Percentiles rank a stretch among this genome's conserved stretches.
Conservation (phyloP, 2,329 filamentous ascomycete genomes). For the Aspergillus tubingensis region DNA sequence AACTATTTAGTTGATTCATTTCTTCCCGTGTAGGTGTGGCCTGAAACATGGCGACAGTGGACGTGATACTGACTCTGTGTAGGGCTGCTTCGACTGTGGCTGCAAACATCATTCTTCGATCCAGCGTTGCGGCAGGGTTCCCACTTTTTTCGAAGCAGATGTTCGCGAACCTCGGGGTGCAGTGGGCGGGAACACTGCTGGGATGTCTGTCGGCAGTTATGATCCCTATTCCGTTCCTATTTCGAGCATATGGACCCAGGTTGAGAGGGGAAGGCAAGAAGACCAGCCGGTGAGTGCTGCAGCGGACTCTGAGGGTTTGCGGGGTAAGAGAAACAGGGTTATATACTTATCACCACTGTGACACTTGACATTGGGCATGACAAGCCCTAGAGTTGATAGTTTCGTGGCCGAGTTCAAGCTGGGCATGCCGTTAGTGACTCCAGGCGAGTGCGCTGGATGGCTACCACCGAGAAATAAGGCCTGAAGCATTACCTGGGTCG, state of each 20-base stretch:
- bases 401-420: too few species aligned
- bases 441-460: too few species aligned
- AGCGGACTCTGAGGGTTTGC: background rate
- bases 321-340: too few species aligned
- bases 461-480: too few species aligned
- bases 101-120: conserved; percentile 54
- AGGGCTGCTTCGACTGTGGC: conserved; percentile 53
- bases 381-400: too few species aligned
- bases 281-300: background rate
- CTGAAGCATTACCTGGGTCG: too few species aligned
- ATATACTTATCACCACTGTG: too few species aligned
- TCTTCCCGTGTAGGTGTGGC: conserved; percentile 48
- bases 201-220: conserved; percentile 39
- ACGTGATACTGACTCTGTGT: background rate
- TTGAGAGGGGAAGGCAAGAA: conserved; percentile 20
- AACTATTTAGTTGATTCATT: conserved; percentile 64
- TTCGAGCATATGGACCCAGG: conserved; percentile 30
- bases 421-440: too few species aligned
- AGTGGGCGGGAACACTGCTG: conserved; percentile 42
- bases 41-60: background rate
- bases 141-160: conserved; percentile 42
- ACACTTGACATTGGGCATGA: too few species aligned
- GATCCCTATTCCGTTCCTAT: conserved; percentile 40
- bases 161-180: conserved; percentile 41
- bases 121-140: conserved; percentile 36